Conservation (phyloP, 2,329 filamentous ascomycete species). For the Cladosporium oxysporum region DNA sequence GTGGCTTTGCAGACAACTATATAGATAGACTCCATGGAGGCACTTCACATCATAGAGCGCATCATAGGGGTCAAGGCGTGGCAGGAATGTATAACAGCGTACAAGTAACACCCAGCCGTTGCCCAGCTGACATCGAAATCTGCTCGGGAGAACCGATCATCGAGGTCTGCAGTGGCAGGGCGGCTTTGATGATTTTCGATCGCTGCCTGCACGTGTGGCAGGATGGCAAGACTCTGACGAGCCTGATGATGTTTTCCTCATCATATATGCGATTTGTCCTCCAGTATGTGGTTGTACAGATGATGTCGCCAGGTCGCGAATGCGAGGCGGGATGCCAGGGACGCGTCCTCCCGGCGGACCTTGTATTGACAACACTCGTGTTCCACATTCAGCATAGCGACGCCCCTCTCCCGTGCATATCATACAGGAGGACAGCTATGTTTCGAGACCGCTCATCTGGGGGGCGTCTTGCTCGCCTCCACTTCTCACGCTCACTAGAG, state of each 20-base stretch:
- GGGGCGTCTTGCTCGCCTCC: not conserved
- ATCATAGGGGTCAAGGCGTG: slow-evolving; percentile 3
- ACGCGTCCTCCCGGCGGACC: slow-evolving; percentile 17
- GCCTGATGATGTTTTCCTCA: not conserved
- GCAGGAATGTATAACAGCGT: slow-evolving; percentile 13
- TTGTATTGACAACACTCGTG: slow-evolving; percentile 11
- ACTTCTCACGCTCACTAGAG: not conserved
- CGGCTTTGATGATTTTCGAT: not conserved
- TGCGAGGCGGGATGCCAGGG: slow-evolving; percentile 9
- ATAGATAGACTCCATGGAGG: not conserved
- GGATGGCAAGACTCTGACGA: not conserved
- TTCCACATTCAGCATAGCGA: not conserved
- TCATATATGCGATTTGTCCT: not conserved
- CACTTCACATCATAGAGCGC: not conserved
- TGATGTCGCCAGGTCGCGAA: slow-evolving; percentile 1
- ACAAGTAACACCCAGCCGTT: slow-evolving; percentile 16
- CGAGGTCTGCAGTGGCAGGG: slow-evolving; percentile 4
- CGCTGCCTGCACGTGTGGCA: not conserved
- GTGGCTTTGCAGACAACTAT: not conserved
- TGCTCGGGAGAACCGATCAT: not conserved
- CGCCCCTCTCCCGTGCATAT: not conserved
- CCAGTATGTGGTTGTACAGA: not conserved
- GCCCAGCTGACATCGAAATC: not conserved
- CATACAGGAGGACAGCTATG: not conserved
- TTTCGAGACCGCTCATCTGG: not conserved